These are phyloP conservation scores for Candida broadrunensis DNA, from an alignment of 805 yeast genomes.

Conservation along the genomic window DNA sequence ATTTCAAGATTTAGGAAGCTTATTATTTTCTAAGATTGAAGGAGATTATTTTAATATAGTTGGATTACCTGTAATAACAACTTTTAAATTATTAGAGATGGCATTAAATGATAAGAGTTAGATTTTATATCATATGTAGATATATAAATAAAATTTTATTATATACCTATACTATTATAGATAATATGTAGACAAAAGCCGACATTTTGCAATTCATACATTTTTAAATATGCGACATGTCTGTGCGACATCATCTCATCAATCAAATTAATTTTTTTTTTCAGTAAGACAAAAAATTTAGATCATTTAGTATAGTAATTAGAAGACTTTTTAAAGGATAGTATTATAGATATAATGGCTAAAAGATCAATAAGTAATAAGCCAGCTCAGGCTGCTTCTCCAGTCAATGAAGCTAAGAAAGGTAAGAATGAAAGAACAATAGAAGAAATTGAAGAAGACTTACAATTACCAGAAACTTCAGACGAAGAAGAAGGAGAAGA, in stretches of 20 bases:
- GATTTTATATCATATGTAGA: neutral
- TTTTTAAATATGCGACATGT: too few species aligned
- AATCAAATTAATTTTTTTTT: neutral
- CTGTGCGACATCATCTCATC: neutral
- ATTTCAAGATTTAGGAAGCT: conserved; percentile 71
- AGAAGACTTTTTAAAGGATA: neutral
- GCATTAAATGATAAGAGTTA: neutral
- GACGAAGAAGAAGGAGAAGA: conserved; percentile 10
- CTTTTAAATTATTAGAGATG: conserved; percentile 44
- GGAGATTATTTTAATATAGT: conserved; percentile 89
- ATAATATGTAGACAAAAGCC: too few species aligned
- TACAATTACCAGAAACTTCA: conserved; percentile 14
- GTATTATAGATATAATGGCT: conserved; percentile 1
- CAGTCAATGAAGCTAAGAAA: neutral
- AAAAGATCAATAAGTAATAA: conserved; percentile 1
- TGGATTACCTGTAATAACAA: conserved; percentile 72
- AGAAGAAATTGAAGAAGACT: conserved; percentile 19
- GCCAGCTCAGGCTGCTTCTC: neutral
- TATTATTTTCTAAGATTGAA: conserved; percentile 55
- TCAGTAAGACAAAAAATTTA: neutral
- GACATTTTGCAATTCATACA: too few species aligned
- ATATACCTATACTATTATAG: too few species aligned
- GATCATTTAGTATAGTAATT: neutral
- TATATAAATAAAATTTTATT: neutral
- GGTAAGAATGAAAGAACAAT: conserved; percentile 16